phyloP scores from a whole-genome alignment of 305 asterid species.

The Withania somnifera region DNA sequence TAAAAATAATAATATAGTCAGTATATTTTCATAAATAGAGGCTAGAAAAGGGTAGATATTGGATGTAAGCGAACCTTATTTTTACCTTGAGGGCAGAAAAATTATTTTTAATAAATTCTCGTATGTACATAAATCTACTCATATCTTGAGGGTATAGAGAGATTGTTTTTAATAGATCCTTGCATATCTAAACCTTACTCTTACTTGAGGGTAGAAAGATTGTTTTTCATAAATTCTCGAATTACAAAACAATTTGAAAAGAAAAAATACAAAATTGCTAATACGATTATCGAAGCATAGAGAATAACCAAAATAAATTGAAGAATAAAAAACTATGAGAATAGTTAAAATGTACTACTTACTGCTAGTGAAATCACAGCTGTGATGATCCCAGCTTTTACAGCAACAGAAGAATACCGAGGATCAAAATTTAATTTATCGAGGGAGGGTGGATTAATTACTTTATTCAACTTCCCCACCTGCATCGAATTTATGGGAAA shows the following conservation, averaged over 20 bases:
- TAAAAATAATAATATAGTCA: neutral
- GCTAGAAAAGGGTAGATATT: neutral
- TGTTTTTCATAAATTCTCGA: neutral
- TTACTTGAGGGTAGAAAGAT: neutral
- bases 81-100: no score
- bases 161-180: no score
- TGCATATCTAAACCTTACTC: no score
- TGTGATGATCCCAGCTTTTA: constrained; percentile 62
- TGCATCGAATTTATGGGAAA: no score
- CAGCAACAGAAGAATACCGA: constrained; percentile 28
- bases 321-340: neutral
- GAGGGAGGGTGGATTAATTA: constrained; percentile 49
- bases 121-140: no score
- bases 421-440: constrained; percentile 35
- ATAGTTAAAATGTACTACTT: constrained; percentile 9
- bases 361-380: constrained; percentile 72
- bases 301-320: neutral
- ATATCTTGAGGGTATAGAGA: no score
- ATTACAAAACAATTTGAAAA: neutral
- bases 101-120: no score
- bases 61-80: neutral
- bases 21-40: neutral
- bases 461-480: constrained; percentile 70
- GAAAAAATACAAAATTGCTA: neutral
- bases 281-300: neutral